Base-by-base conservation (phyloP, 192 early-diverging fungal species). In the Thamnidium elegans region DNA sequence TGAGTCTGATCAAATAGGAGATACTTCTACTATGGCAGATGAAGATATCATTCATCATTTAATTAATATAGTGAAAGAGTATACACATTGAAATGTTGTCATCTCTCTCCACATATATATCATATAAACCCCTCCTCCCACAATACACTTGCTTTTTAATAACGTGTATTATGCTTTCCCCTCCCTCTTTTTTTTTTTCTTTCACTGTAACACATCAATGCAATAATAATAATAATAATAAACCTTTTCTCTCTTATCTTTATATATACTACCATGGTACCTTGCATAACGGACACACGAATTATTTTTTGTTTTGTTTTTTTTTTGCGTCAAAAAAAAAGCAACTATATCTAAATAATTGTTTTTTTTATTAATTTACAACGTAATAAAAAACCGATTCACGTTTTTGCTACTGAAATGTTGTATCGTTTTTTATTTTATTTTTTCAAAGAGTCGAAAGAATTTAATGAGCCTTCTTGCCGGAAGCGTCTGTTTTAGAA, bases 1-100 rank as follows among this genome's bases (percentile, higher is more conserved):
- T 63, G 93, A 98, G 66, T 74, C 86, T 5, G 86, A 89, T 70
- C 86, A 90, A 69, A 75, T 98, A 7, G 96, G 96, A 61, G 66
- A 59, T 43, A 59, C 43, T 5, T 59, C 58, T 44, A 59, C 58
- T 43, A 13, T 59, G 58, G 58, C 42, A 10, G 42, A 59, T 59
- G 32, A 31, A 45, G 43, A 13, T 59, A 26, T 59, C 11, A 59
- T 59, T 45, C 42, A 45, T 7, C 58, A 59, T 21, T 59, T 59
- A 36, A 26, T 45, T 43, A 19, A 23, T 6, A 45, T 19, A 15
- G 39, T n/a, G 21, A 59, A 59, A 42, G 14, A 21, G 19, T 10
- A 21, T 21, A 58, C 15, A 39, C 17, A 50, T 50, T 36, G 4
- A 55, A 8, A 4, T 32, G 15, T n/a, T 45, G 44, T 9, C 14